Evolutionary conservation across 2,329 filamentous ascomycete genomes (phyloP), one percentile per base, ranked within the genome.

Genomic region (Metarhizium brunneum): DNA sequence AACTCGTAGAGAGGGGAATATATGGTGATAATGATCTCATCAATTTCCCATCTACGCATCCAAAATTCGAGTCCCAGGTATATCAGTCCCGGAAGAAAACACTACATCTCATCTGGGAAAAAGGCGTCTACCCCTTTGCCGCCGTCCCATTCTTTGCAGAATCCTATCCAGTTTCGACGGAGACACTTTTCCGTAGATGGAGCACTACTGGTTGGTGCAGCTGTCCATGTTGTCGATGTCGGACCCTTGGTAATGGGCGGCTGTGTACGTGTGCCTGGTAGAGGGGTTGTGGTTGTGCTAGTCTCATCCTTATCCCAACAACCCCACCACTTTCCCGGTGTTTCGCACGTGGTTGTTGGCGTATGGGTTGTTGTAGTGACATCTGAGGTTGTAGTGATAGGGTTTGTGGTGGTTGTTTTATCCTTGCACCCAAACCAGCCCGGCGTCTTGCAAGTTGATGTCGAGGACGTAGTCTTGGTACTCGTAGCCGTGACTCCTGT

Each of bases 371-470:
- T 65, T 7, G 64, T 58, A 7, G 65, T 67, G 2, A 66, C 64
- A 6, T 13, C 56, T 25, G 49, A 51, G 4, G 67, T 64, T 1
- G 66, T 70, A 16, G 67, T 61, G 6, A 64, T 66, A 2, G 69
- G 69, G 1, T 71, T 74, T 1, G 70, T 72, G 7, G 68, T 18
- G 7, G 65, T 64, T 35, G 70, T 68, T 64, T 71, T 63, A 50
- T 74, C 83, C 35, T 84, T 83, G 68, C 83, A 86, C 3, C 84
- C 83, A 62, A 86, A 86, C 80, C 83, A 87, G 8, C 84, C 84
- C 2, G 83, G 83, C 1, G 80, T 82, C 61, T 78, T 73, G 65
- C 82, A 85, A 0, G 80, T 84, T 2, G 77, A 79, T n/a, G 75
- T 80, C 56, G 66, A 69, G 29, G 58, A 35, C 13, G 74, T 75